These are phyloP conservation scores for Sugiyamaella americana DNA, from an alignment of 805 yeast genomes.

Conservation along the genomic window DNA sequence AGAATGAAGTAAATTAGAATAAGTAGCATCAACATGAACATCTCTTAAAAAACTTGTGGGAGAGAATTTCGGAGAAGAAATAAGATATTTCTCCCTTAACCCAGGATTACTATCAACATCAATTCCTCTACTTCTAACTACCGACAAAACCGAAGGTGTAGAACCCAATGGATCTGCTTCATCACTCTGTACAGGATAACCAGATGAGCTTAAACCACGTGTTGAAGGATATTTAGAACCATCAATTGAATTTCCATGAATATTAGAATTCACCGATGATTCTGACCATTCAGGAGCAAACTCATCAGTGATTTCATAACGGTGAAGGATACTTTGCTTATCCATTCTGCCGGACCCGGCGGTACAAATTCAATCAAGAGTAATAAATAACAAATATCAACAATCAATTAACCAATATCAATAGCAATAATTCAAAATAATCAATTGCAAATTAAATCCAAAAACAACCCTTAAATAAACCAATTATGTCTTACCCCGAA, in stretches of 20 bases:
- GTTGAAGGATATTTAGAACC: conserved; percentile 22
- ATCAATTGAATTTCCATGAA: no score
- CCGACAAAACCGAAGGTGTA: conserved; percentile 40
- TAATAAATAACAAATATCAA: no score
- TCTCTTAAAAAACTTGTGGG: conserved; percentile 50
- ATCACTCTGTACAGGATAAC: conserved; percentile 19
- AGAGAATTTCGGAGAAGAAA: conserved; percentile 54
- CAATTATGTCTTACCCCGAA: no score
- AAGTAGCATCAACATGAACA: conserved; percentile 51
- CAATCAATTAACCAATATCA: no score
- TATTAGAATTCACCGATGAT: no score
- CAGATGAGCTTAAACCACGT: conserved; percentile 9
- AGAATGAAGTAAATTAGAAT: conserved; percentile 43
- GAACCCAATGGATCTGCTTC: conserved; percentile 55
- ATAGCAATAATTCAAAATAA: no score
- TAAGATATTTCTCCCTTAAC: conserved; percentile 42
- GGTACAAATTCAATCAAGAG: no score
- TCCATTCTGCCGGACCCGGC: no score
- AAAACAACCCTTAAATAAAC: no score
- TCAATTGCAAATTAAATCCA: no score
- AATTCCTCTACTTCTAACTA: conserved; percentile 37
- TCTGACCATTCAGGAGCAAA: conserved; percentile 21
- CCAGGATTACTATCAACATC: conserved; percentile 32
- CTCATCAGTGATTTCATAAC: conserved; percentile 20
- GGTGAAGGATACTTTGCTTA: conserved; percentile 15